Conservation (phyloP, 2,329 filamentous ascomycete species). For the Pyricularia pennisetigena region DNA sequence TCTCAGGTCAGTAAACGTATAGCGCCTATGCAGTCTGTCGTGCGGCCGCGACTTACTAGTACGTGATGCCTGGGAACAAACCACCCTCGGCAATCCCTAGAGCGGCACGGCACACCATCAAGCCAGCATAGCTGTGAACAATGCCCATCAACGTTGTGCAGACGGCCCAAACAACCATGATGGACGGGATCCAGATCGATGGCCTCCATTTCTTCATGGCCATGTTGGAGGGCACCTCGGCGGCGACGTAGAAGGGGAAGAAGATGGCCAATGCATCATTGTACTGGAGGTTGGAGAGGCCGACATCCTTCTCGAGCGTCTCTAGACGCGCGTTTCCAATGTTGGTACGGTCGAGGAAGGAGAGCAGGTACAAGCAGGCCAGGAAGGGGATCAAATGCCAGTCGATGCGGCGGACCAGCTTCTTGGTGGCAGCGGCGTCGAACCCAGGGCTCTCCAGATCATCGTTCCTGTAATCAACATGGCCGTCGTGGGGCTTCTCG, state of each 20-base stretch:
- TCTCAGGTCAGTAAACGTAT: not conserved
- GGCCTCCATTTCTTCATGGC: constrained; percentile 66
- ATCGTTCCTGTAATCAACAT: constrained; percentile 1
- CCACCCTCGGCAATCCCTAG: constrained; percentile 60
- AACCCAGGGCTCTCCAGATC: not conserved
- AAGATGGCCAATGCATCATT: constrained; percentile 63
- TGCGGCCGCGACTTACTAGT: not conserved
- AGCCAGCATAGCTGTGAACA: constrained; percentile 35
- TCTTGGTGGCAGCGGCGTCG: constrained; percentile 2
- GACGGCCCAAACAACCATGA: constrained; percentile 55
- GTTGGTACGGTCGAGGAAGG: constrained; percentile 49
- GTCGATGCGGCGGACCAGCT: constrained; percentile 6
- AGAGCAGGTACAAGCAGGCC: constrained; percentile 43
- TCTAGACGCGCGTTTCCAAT: constrained; percentile 55
- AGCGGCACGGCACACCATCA: constrained; percentile 41
- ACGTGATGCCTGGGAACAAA: constrained; percentile 52
- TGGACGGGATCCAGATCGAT: constrained; percentile 63
- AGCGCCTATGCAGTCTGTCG: too few species aligned
- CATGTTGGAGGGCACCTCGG: constrained; percentile 66
- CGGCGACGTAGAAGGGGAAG: constrained; percentile 66
- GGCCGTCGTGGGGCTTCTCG: constrained; percentile 3
- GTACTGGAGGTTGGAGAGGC: constrained; percentile 49
- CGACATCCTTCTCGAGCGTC: constrained; percentile 38
- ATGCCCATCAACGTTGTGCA: constrained; percentile 44
- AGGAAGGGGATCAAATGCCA: constrained; percentile 6